These are phyloP conservation scores for Cladosporium sp. DNA, from an alignment of 2,329 filamentous ascomycete genomes.

Conservation along the genomic window DNA sequence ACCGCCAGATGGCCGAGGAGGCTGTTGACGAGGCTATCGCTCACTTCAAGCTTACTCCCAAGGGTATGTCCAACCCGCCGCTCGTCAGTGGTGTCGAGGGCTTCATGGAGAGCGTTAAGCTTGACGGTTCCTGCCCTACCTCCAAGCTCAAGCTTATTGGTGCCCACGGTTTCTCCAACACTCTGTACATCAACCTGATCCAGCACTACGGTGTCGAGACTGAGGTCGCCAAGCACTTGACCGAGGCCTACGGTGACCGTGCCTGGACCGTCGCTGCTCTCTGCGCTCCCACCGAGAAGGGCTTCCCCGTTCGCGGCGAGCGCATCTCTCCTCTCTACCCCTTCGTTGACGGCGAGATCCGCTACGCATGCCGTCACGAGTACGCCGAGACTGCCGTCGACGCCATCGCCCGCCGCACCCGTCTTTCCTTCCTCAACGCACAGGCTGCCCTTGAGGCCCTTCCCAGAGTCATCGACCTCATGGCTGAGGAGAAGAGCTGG, in stretches of 20 bases:
- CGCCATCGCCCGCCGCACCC: conserved; percentile 76
- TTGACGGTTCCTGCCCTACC: conserved; percentile 76
- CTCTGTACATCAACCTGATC: conserved; percentile 90
- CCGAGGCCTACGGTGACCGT: conserved; percentile 82
- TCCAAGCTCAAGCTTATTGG: conserved; percentile 77
- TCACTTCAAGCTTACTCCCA: conserved; percentile 60
- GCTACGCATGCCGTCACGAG: conserved; percentile 83
- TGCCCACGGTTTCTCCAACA: conserved; percentile 82
- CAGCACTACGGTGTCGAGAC: conserved; percentile 91
- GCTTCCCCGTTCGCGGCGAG: conserved; percentile 79
- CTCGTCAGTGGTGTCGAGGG: conserved; percentile 66
- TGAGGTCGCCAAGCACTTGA: conserved; percentile 84
- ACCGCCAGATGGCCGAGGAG: conserved; percentile 89
- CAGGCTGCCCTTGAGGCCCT: conserved; percentile 84
- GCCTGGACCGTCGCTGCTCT: conserved; percentile 86
- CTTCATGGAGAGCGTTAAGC: conserved; percentile 65
- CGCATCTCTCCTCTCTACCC: conserved; percentile 78
- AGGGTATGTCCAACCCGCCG: conserved; percentile 52
- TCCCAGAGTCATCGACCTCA: conserved; percentile 81
- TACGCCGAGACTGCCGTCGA: conserved; percentile 90
- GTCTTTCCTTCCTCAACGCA: conserved; percentile 85
- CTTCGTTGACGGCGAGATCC: conserved; percentile 86
- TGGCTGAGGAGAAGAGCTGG: conserved; percentile 82
- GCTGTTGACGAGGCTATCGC: conserved; percentile 76
- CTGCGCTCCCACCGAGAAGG: conserved; percentile 68